Conservation (phyloP, 768 basidiomycete species). For the Ephemerocybe angulata region DNA sequence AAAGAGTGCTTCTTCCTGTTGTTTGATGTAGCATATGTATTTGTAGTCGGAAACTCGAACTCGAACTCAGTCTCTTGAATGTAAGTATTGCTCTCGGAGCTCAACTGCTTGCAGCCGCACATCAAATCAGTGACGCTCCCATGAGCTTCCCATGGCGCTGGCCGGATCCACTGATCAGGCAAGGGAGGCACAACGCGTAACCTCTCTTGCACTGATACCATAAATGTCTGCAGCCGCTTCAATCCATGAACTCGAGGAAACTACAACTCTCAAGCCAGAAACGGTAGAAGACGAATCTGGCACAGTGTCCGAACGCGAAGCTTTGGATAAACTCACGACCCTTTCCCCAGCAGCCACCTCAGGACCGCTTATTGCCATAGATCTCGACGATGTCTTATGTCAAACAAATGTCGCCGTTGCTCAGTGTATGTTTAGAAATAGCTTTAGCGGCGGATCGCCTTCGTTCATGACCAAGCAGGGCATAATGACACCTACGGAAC, state of each 20-base stretch:
- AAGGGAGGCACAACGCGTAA: no score
- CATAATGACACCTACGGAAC: conserved; percentile 61
- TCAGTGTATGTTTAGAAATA: conserved; percentile 42
- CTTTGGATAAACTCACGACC: conserved; percentile 12
- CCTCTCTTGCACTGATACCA: no score
- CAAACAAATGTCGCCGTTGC: conserved; percentile 57
- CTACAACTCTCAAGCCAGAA: not conserved
- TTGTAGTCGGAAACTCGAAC: no score
- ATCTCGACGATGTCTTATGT: conserved; percentile 66
- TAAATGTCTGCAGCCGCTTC: conserved; percentile 33
- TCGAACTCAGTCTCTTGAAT: no score
- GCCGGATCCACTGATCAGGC: no score
- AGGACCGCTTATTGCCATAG: conserved; percentile 53
- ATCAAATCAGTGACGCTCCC: no score
- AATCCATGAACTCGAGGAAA: conserved; percentile 16
- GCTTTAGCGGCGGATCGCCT: not conserved
- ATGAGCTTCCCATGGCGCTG: no score
- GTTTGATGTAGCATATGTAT: no score
- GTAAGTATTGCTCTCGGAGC: no score
- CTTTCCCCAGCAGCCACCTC: conserved; percentile 18
- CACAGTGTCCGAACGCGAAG: conserved; percentile 10
- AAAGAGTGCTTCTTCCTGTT: no score
- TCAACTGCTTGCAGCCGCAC: no score
- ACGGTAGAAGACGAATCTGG: not conserved
- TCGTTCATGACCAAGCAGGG: conserved; percentile 40